Evolutionary conservation across 2,329 filamentous ascomycete genomes (phyloP), one percentile per base, ranked within the genome.

Genomic region (Salinomyces thailandicus): DNA sequence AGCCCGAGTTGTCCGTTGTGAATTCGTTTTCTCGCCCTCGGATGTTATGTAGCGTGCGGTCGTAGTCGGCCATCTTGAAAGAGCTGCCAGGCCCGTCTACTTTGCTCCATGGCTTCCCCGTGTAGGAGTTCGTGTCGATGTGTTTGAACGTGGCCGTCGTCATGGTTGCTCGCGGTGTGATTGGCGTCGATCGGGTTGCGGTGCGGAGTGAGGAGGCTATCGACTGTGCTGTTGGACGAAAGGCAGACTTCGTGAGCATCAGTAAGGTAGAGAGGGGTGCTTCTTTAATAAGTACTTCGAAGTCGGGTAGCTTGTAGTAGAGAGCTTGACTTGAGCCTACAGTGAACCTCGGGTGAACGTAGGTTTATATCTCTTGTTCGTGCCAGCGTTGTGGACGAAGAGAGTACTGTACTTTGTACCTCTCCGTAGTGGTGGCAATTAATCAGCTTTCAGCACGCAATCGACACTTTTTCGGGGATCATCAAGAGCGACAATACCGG

Each of bases 81-180:
- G 72, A 76, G n/a, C 59, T 60, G 12, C 66, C 69, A 28, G 71
- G 68, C 0, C 67, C 69, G 51, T 81, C 77, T 26, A 81, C 77
- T 49, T 81, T 81, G 47, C 61, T 53, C 77, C 77, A 81, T 1
- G 76, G 72, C 51, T 75, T 75, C 36, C 54, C 53, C 13, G 44
- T 40, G 39, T 55, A 46, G 60, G 68, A 67, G 12, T 62, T 49
- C 1, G 67, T 62, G 52, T 81, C 76, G 44, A 79, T 74, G 58
- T 80, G 75, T 41, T 68, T 68, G 62, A 81, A 79, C 2, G 51
- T 58, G 24, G 67, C 64, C 14, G 68, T 72, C n/a, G 72, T 76
- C 73, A 76, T 77, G 26, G 47, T 69, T 46, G 50, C 46, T 8
- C 11, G 7, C n/a, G n/a, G n/a, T n/a, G n/a, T 30, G 11, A 14